Conservation (phyloP, 1,284 basidiomycete species). For the Apiotrichum siamense region DNA sequence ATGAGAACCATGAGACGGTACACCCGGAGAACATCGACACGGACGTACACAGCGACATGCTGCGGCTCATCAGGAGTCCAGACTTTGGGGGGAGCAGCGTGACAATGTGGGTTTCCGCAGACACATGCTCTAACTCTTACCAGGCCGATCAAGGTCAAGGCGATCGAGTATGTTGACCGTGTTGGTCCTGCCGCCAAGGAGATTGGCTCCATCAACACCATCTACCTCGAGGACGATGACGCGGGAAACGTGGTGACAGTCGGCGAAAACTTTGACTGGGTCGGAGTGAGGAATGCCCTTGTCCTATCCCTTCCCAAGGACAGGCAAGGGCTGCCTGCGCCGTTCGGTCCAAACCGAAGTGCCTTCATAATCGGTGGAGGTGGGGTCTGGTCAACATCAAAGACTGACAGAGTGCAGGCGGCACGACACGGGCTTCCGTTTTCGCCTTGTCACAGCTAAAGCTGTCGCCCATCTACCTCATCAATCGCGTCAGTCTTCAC, state of each 20-base stretch:
- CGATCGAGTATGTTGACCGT: constrained; percentile 67
- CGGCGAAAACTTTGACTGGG: constrained; percentile 85
- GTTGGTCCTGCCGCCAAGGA: constrained; percentile 65
- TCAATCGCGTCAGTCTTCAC: constrained; percentile 54
- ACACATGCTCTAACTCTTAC: background rate
- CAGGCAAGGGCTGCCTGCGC: background rate
- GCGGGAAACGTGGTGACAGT: constrained; percentile 55
- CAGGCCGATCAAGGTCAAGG: constrained; percentile 73
- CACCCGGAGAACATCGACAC: constrained; percentile 5
- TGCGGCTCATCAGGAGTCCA: background rate
- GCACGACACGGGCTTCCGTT: constrained; percentile 78
- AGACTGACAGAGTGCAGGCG: constrained; percentile 45
- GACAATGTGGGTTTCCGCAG: constrained; percentile 51
- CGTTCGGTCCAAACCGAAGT: constrained; percentile 1
- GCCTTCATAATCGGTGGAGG: constrained; percentile 70
- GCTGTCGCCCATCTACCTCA: constrained; percentile 64
- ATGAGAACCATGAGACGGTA: constrained; percentile 4
- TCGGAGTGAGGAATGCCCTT: constrained; percentile 50
- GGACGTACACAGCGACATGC: constrained; percentile 2
- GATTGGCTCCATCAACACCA: constrained; percentile 83
- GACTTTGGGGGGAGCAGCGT: constrained; percentile 89
- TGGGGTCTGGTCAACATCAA: background rate
- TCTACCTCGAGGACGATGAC: constrained; percentile 54
- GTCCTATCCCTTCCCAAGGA: background rate
- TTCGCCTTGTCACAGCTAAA: constrained; percentile 68